A percentile compares a stretch with the other conserved stretches of the same genome.
Conservation (phyloP, 257 asterid genomes). For the Scutellaria barbata region DNA sequence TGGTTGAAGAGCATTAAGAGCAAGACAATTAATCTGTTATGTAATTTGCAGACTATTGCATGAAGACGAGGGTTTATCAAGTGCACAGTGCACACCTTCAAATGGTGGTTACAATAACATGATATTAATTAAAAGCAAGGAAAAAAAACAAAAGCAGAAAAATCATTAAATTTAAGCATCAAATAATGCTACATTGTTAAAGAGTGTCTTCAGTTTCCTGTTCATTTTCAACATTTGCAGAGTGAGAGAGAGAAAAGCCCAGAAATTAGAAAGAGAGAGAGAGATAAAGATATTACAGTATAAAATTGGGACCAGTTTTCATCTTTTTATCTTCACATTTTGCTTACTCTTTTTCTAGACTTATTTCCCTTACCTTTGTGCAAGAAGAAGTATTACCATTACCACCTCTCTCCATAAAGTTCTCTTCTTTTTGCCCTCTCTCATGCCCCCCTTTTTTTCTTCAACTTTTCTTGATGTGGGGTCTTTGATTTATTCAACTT, state of each 20-base stretch:
- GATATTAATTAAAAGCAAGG: too few species aligned
- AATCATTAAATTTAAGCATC: conserved; percentile 10
- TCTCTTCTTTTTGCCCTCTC: conserved; percentile 31
- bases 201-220: conserved; percentile 35
- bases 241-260: conserved; percentile 19
- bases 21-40: conserved; percentile 1
- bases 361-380: conserved; percentile 34
- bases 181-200: conserved; percentile 27
- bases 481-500: conserved; percentile 34
- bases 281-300: conserved; percentile 7
- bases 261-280: conserved; percentile 4
- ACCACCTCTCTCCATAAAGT: conserved; percentile 33
- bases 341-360: conserved; percentile 14
- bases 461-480: conserved; percentile 43
- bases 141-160: too few species aligned
- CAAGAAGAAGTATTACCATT: conserved; percentile 26
- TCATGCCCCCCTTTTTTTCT: conserved; percentile 20
- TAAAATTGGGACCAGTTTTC: conserved; percentile 36
- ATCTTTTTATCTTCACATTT: conserved; percentile 46
- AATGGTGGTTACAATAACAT: background rate
- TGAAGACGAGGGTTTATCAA: too few species aligned
- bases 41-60: too few species aligned
- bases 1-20: too few species aligned
- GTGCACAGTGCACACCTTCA: too few species aligned
- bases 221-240: conserved; percentile 10